Base-by-base conservation (phyloP, 2,329 filamentous ascomycete species). In the Diplodia sapinea region DNA sequence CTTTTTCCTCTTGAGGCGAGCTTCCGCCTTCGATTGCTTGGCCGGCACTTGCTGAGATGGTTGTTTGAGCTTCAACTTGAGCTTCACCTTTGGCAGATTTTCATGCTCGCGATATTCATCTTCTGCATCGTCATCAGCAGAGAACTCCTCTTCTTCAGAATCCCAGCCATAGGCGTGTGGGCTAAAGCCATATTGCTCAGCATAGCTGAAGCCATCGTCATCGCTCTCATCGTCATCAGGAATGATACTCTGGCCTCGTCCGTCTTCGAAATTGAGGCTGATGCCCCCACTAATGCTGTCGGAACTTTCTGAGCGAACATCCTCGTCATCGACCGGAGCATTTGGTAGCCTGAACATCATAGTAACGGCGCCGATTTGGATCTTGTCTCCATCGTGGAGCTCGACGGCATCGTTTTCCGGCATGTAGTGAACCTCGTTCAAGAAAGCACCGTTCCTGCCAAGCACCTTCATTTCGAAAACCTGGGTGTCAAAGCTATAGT, bases 191-290 rank as follows among this genome's bases (percentile, higher is more conserved):
- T 68, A 68, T 36, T 67, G 65, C 7, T 68, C 59, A 11, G 57
- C 51, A 31, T 55, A 64, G 36, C 47, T 56, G 51, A 49, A 68
- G 40, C 64, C 64, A 49, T 68, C 66, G 33, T 67, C 65, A 50
- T 68, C 66, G 55, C 64, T 68, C 31, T 71, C 68, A 29, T 72
- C 71, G 50, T 75, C 71, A 29, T 75, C 71, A 29, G 74, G 82
- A 50, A 75, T 79, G 68, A 86, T 84, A 40, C 83, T 87, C 68
- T 85, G 82, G 50, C 86, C 86, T 68, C 86, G 83, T 0, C 85
- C 84, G 73, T 87, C 85, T 73, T 90, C 88, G 72, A 92, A 92
- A 66, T 89, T 88, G 70, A 91, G 89, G 75, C 89, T 91, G 88
- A 92, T 92, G 70, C 89, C 82, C 69, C 83, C 84, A 56, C 79